Conservation (phyloP, 306 rosid genomes). For the Erythrophleum fordii region DNA sequence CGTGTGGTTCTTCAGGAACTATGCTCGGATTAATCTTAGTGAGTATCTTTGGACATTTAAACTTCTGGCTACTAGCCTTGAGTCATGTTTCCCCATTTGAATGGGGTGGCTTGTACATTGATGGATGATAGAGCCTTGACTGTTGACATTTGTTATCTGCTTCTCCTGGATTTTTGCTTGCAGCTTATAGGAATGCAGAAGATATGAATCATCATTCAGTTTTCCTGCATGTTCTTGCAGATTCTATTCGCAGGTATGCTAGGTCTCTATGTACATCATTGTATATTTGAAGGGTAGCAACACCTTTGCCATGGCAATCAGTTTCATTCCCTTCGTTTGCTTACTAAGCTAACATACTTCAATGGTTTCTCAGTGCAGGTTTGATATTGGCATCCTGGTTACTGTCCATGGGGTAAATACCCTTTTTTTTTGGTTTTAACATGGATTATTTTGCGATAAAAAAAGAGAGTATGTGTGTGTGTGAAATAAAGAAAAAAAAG, state of each 20-base stretch:
- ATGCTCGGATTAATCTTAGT: conserved; percentile 95
- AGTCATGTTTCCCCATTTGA: conserved; percentile 20
- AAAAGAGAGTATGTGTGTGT: background rate
- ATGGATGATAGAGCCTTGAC: conserved; percentile 33
- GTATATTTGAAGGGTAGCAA: conserved; percentile 24
- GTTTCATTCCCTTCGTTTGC: conserved; percentile 26
- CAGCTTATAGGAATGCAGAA: conserved; percentile 97
- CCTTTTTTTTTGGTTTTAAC: conserved; percentile 22
- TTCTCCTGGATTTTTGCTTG: conserved; percentile 40
- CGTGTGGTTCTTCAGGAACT: conserved; percentile 98
- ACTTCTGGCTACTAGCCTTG: conserved; percentile 6
- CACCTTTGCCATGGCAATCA: conserved; percentile 11
- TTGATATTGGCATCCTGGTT: conserved; percentile 96
- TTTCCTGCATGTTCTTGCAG: conserved; percentile 92
- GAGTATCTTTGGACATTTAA: conserved; percentile 39
- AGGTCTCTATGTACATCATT: conserved; percentile 17
- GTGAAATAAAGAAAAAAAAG: background rate
- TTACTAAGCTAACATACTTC: conserved; percentile 46
- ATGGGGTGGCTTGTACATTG: conserved; percentile 4
- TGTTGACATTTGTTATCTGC: conserved; percentile 16
- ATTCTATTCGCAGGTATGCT: conserved; percentile 92
- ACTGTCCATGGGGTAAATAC: conserved; percentile 82
- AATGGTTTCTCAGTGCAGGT: conserved; percentile 92
- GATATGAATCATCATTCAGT: conserved; percentile 97
- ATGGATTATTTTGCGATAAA: background rate